phyloP scores from a whole-genome alignment of 495 filamentous ascomycete species.

The Xylaria castorea region DNA sequence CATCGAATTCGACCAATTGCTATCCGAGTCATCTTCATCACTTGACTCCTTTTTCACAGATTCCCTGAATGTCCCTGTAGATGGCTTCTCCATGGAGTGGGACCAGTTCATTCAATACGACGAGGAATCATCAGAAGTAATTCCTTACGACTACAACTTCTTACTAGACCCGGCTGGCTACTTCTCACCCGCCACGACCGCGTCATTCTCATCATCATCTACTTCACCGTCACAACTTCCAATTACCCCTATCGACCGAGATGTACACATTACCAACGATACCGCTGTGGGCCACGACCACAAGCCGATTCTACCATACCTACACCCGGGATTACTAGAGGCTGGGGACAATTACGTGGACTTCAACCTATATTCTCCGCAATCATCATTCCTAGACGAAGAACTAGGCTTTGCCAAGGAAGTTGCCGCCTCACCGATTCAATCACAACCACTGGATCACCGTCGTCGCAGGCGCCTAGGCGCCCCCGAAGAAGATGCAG shows the following conservation, averaged over 20 bases:
- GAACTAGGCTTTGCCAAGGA: constrained; percentile 41
- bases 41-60: constrained; percentile 34
- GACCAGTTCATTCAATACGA: constrained; percentile 50
- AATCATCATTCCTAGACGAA: constrained; percentile 52
- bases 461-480: neutral
- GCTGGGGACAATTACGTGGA: constrained; percentile 55
- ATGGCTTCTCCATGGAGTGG: constrained; percentile 42
- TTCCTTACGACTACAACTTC: constrained; percentile 46
- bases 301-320: constrained; percentile 49
- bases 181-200: constrained; percentile 46
- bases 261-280: constrained; percentile 26
- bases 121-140: constrained; percentile 40
- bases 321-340: constrained; percentile 45
- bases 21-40: constrained; percentile 22
- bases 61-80: constrained; percentile 24
- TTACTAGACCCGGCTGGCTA: constrained; percentile 44
- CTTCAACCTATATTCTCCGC: constrained; percentile 59
- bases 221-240: constrained; percentile 49
- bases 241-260: constrained; percentile 26
- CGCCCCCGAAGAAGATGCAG: neutral
- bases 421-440: constrained; percentile 32
- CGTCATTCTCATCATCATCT: constrained; percentile 42
- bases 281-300: constrained; percentile 27
- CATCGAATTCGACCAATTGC: constrained; percentile 30
- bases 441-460: constrained; percentile 17